phyloP scores from a whole-genome alignment of 2,329 filamentous ascomycete genomes.

The Ophiostoma pallidulum region DNA sequence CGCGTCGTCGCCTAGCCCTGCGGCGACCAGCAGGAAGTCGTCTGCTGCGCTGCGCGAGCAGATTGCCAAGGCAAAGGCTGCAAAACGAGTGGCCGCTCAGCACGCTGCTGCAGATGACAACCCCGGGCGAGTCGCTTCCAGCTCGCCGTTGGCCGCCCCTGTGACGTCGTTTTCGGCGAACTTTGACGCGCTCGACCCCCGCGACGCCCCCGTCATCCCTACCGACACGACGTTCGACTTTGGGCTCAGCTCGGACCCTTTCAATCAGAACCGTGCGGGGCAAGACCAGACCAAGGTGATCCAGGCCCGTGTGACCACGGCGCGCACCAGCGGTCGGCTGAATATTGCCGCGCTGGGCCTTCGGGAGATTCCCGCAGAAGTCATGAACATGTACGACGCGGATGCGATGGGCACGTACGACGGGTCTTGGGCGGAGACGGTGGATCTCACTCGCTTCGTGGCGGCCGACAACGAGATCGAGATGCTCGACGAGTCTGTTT shows the following conservation, averaged over 20 bases:
- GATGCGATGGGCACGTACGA: slow-evolving; percentile 54
- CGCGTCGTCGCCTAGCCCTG: slow-evolving; percentile 10
- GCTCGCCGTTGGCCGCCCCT: slow-evolving; percentile 17
- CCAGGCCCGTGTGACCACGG: slow-evolving; percentile 60
- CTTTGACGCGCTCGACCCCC: not conserved
- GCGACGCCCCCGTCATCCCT: slow-evolving; percentile 34
- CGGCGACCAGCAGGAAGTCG: slow-evolving; percentile 46
- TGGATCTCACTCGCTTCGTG: slow-evolving; percentile 75
- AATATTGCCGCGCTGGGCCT: slow-evolving; percentile 83
- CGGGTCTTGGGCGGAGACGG: slow-evolving; percentile 79
- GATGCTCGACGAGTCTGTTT: slow-evolving; percentile 60
- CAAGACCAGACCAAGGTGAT: slow-evolving; percentile 57
- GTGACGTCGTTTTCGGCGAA: slow-evolving; percentile 12
- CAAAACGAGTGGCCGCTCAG: slow-evolving; percentile 47
- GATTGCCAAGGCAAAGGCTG: slow-evolving; percentile 86
- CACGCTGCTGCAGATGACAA: slow-evolving; percentile 10
- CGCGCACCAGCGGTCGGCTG: slow-evolving; percentile 67
- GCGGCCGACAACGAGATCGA: slow-evolving; percentile 86
- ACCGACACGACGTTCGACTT: slow-evolving; percentile 47
- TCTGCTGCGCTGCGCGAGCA: slow-evolving; percentile 78
- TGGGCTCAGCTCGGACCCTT: slow-evolving; percentile 54
- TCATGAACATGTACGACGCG: slow-evolving; percentile 83
- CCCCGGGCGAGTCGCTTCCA: too few relatives aligned
- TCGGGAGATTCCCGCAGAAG: slow-evolving; percentile 68
- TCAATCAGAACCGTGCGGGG: slow-evolving; percentile 54